Base-by-base conservation (phyloP, 495 filamentous ascomycete genomes). In the Pyrenula massariospora region DNA sequence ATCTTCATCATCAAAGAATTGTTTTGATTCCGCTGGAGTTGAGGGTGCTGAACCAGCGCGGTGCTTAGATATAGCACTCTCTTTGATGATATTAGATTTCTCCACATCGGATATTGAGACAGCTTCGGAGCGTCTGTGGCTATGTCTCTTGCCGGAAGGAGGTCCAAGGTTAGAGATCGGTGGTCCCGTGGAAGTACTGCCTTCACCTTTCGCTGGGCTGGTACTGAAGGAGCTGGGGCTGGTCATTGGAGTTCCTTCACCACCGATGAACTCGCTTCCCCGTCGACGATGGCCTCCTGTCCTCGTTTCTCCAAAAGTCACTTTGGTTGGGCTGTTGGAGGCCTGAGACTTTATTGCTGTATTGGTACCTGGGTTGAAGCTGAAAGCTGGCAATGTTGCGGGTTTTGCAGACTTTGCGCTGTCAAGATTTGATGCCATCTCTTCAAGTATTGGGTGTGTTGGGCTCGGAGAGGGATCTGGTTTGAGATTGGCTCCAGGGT, bases 91-190 rank as follows among this genome's bases (percentile, higher is more conserved):
- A 20, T 82, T 77, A 5, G 83, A 84, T 2, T 94, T 67, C 70
- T 96, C 91, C 58, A 90, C 83, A 58, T 78, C 50, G 5, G 50
- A 52, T 8, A 52, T 85, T n/a, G 89, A 93, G 11, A 95, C 84
- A 0, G 91, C 91, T 31, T 81, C 84, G n/a, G 89, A 94, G 57
- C 91, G 81, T 53, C 89, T 81, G 72, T 95, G 91, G 12, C 84
- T 84, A 70, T 96, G 91, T 20, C 87, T 82, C 62, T 42, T 42
- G 31, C 31, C 31, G 15, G 31, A 15, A 42, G 75, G 73, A 49
- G 74, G 77, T 5, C 73, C 75, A 50, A 71, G 62, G 24, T 62
- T 57, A 55, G 66, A 60, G 20, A 71, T 68, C n/a, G 70, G 68
- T 31, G 74, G 69, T n/a, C 70, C 73, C 36, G 77, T 72, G 25